These are phyloP conservation scores for Aspergillus nomiae DNA, from an alignment of 2,329 filamentous ascomycete genomes.

Conservation along the genomic window DNA sequence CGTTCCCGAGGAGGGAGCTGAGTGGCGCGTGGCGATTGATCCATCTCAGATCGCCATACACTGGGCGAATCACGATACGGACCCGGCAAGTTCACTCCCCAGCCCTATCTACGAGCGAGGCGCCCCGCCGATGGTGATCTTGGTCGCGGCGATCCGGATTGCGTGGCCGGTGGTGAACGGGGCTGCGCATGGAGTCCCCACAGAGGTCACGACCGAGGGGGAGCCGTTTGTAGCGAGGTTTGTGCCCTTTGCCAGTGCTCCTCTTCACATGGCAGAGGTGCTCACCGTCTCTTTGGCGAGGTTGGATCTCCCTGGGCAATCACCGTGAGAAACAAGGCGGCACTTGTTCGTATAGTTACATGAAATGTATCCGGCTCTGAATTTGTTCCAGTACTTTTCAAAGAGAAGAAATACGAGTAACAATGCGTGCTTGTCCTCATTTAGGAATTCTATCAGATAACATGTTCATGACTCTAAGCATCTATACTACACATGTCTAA, in stretches of 20 bases:
- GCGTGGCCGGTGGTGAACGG: slow-evolving; percentile 39
- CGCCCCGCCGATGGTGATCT: not conserved
- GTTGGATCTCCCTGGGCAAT: slow-evolving; percentile 4
- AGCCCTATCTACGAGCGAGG: slow-evolving; percentile 6
- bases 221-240: slow-evolving; percentile 40
- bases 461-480: too few relatives aligned
- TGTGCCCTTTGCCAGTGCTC: slow-evolving; percentile 51
- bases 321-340: not conserved
- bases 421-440: not conserved
- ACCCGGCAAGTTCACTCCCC: not conserved
- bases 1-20: not conserved
- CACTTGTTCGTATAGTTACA: not conserved
- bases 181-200: slow-evolving; percentile 35
- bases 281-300: slow-evolving; percentile 25
- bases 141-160: slow-evolving; percentile 34
- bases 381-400: not conserved
- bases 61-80: not conserved
- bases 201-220: slow-evolving; percentile 33
- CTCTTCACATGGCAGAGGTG: slow-evolving; percentile 51
- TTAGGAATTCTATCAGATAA: not conserved
- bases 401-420: not conserved
- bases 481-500: too few relatives aligned
- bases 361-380: not conserved
- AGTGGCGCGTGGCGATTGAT: not conserved
- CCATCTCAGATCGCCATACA: not conserved